phyloP scores from a whole-genome alignment of 2,329 filamentous ascomycete genomes.

The Alternaria ventricosa region DNA sequence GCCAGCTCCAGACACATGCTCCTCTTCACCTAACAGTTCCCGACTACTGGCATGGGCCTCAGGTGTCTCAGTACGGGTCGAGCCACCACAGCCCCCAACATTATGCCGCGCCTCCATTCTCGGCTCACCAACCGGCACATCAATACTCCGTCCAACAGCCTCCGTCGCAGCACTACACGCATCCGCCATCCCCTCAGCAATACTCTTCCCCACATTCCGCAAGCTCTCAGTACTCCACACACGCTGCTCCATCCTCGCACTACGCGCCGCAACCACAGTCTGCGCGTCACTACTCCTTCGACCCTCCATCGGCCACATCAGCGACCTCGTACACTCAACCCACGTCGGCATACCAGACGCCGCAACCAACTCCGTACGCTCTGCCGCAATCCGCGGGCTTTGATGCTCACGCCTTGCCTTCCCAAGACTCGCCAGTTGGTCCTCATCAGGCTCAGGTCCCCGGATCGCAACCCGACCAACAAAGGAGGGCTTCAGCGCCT shows the following conservation, averaged over 20 bases:
- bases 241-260: slow-evolving; percentile 22
- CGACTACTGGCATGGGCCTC: slow-evolving; percentile 41
- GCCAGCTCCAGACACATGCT: slow-evolving; percentile 33
- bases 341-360: slow-evolving; percentile 25
- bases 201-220: slow-evolving; percentile 31
- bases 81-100: slow-evolving; percentile 34
- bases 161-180: slow-evolving; percentile 27
- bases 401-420: slow-evolving; percentile 28
- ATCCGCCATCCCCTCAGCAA: slow-evolving; percentile 34
- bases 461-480: slow-evolving; percentile 28
- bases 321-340: slow-evolving; percentile 29
- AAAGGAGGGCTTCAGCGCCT: slow-evolving; percentile 41
- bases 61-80: slow-evolving; percentile 33
- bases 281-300: slow-evolving; percentile 30
- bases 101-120: slow-evolving; percentile 34
- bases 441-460: slow-evolving; percentile 24
- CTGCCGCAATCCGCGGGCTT: slow-evolving; percentile 31
- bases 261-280: slow-evolving; percentile 29
- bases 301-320: slow-evolving; percentile 19
- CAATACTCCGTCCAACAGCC: slow-evolving; percentile 34
- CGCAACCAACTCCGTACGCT: slow-evolving; percentile 34
- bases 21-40: slow-evolving; percentile 38
- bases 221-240: slow-evolving; percentile 28
- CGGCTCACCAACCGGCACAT: slow-evolving; percentile 23
- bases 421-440: slow-evolving; percentile 22